Conservation (phyloP, 116 monocot species). For the Trichopus zeylanicus region DNA sequence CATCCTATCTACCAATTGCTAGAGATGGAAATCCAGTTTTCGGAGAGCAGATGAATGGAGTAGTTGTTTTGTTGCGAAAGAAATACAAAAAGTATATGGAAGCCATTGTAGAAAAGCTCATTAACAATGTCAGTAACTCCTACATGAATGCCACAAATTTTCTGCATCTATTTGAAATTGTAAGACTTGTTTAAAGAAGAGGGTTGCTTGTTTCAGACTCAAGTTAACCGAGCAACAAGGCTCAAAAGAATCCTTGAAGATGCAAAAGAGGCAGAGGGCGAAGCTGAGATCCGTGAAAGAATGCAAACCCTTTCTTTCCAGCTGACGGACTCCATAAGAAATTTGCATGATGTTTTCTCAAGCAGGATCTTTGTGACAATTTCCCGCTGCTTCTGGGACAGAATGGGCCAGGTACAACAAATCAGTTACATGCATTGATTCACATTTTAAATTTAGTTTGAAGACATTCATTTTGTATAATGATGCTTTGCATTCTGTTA, state of each 20-base stretch:
- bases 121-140: constrained; percentile 56
- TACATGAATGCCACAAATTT: background rate
- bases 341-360: constrained; percentile 61
- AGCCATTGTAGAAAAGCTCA: constrained; percentile 76
- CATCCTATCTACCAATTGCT: constrained; percentile 30
- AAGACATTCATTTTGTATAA: too few relatives aligned
- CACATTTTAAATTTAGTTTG: too few relatives aligned
- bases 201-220: constrained; percentile 38
- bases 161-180: too few relatives aligned
- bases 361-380: constrained; percentile 81
- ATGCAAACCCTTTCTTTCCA: constrained; percentile 67
- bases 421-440: background rate
- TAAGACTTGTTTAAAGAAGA: too few relatives aligned
- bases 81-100: constrained; percentile 89
- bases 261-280: constrained; percentile 74
- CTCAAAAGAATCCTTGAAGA: constrained; percentile 83
- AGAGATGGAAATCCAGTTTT: constrained; percentile 34
- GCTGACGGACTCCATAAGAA: constrained; percentile 52
- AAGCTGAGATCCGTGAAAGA: constrained; percentile 71
- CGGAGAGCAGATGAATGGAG: constrained; percentile 79
- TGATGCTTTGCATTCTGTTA: too few relatives aligned
- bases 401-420: constrained; percentile 72
- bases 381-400: constrained; percentile 78
- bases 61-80: constrained; percentile 63
- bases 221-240: constrained; percentile 53